Evolutionary conservation across 208 protist genomes (phyloP).

Genomic region (Trypanosoma cruzi): DNA sequence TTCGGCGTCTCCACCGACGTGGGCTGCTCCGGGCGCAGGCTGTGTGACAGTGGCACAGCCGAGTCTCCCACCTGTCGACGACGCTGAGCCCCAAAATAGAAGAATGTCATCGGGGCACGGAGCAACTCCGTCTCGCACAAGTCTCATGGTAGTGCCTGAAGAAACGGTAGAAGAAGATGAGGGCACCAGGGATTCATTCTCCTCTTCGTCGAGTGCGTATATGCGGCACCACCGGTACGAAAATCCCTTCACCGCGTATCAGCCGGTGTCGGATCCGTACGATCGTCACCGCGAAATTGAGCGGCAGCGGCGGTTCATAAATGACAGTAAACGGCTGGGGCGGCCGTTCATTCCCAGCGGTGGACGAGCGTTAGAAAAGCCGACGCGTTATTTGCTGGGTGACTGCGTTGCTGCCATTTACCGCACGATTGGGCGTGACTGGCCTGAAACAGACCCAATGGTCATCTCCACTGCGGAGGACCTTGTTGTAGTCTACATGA

Average conservation of each 20-base stretch:
- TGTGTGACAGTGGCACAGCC: background rate
- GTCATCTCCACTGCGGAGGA: slow-evolving; percentile 90
- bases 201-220: slow-evolving; percentile 31
- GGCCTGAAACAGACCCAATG: slow-evolving; percentile 64
- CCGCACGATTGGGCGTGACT: slow-evolving; percentile 62
- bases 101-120: background rate
- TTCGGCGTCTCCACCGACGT: background rate
- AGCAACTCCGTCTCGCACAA: background rate
- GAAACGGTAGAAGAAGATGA: background rate
- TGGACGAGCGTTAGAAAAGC: slow-evolving; percentile 38
- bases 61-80: background rate
- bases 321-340: slow-evolving; percentile 62
- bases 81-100: background rate
- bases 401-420: slow-evolving; percentile 84
- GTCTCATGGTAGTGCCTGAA: background rate
- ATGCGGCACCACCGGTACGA: slow-evolving; percentile 55
- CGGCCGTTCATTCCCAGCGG: slow-evolving; percentile 75
- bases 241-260: slow-evolving; percentile 35
- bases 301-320: slow-evolving; percentile 68
- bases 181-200: background rate
- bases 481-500: slow-evolving; percentile 85
- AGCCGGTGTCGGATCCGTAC: slow-evolving; percentile 63
- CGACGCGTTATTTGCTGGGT: slow-evolving; percentile 77
- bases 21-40: background rate
- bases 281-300: slow-evolving; percentile 58